Percentiles rank a stretch among this genome's conserved stretches.
Evolutionary conservation across 2,329 filamentous ascomycete genomes (phyloP).

Genomic region (Alternaria sp.): DNA sequence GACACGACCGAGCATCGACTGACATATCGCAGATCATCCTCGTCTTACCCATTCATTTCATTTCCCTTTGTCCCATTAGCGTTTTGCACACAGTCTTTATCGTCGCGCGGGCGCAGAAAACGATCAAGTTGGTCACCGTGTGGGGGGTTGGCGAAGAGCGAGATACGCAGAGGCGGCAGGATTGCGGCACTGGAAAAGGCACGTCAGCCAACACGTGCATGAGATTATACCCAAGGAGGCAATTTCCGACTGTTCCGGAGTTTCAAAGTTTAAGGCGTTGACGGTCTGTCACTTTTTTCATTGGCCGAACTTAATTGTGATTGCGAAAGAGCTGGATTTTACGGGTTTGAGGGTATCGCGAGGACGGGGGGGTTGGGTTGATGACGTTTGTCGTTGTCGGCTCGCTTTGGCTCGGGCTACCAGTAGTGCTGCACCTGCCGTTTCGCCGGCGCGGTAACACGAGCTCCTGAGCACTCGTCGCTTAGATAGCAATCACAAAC

Average conservation of each 20-base stretch:
- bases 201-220: slow-evolving; percentile 17
- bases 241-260: slow-evolving; percentile 24
- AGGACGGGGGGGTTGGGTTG: slow-evolving; percentile 16
- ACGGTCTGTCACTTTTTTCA: slow-evolving; percentile 9
- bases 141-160: neutral
- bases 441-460: neutral
- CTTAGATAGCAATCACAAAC: neutral
- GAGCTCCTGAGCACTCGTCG: neutral
- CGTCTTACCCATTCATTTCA: slow-evolving; percentile 9
- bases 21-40: slow-evolving; percentile 14
- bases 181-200: slow-evolving; percentile 1
- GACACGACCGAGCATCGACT: slow-evolving; percentile 5
- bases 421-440: neutral
- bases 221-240: slow-evolving; percentile 17
- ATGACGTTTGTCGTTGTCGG: neutral
- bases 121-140: slow-evolving; percentile 6
- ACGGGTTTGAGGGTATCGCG: slow-evolving; percentile 17
- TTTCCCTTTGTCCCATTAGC: slow-evolving; percentile 11
- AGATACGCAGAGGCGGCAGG: slow-evolving; percentile 2
- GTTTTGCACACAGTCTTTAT: slow-evolving; percentile 7
- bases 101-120: slow-evolving; percentile 23
- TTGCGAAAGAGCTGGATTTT: slow-evolving; percentile 12
- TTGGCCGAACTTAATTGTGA: slow-evolving; percentile 12
- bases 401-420: neutral
- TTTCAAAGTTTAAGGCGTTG: slow-evolving; percentile 12